phyloP scores from a whole-genome alignment of 2,329 filamentous ascomycete genomes.

The Sporothrix curviconia region DNA sequence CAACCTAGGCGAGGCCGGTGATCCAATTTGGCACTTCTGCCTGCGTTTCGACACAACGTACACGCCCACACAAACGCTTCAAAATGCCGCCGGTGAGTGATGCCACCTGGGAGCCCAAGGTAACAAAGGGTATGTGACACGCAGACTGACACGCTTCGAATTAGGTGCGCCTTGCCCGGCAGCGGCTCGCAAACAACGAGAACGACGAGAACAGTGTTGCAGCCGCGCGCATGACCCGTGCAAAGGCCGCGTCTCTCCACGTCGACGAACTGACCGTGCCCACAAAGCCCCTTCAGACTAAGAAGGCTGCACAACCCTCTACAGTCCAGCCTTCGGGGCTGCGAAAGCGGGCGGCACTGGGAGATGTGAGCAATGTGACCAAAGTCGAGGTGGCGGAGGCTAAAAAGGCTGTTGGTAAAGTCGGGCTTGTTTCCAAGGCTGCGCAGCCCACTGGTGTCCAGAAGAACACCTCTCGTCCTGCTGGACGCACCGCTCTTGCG shows the following conservation, averaged over 20 bases:
- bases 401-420: slow-evolving; percentile 67
- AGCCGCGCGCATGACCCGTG: slow-evolving; percentile 81
- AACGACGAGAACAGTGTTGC: slow-evolving; percentile 82
- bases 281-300: slow-evolving; percentile 59
- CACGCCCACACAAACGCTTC: not conserved
- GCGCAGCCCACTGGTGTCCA: slow-evolving; percentile 75
- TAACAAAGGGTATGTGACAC: not conserved
- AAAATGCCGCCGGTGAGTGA: slow-evolving; percentile 21
- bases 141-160: not conserved
- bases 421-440: slow-evolving; percentile 69
- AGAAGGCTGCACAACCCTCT: slow-evolving; percentile 52
- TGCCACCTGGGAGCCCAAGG: too few relatives aligned
- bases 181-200: slow-evolving; percentile 77
- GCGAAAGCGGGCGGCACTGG: slow-evolving; percentile 76
- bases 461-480: slow-evolving; percentile 63
- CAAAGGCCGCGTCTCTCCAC: slow-evolving; percentile 72
- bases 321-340: slow-evolving; percentile 33
- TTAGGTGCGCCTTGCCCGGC: slow-evolving; percentile 57
- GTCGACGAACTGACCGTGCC: slow-evolving; percentile 55
- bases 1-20: too few relatives aligned
- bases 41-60: too few relatives aligned
- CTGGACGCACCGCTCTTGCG: slow-evolving; percentile 48
- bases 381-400: slow-evolving; percentile 66
- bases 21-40: too few relatives aligned
- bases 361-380: slow-evolving; percentile 90